Base-by-base conservation (phyloP, 192 early-diverging fungal species). In the Linnemannia exigua region DNA sequence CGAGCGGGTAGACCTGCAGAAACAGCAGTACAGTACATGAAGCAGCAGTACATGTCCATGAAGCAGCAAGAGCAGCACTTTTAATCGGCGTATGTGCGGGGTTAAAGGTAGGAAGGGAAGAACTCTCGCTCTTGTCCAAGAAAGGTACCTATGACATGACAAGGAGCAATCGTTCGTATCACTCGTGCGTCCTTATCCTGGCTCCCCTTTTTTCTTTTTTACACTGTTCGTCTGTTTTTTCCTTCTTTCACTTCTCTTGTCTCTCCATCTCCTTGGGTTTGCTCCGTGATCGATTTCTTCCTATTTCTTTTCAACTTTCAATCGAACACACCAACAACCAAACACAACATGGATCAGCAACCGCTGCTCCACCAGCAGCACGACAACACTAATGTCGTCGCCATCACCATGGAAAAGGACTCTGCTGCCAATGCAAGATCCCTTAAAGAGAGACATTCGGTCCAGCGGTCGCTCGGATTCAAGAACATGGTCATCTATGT, bases 371-470 rank as follows among this genome's bases (percentile, higher is more conserved):
- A 33, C 22, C 58, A 63, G 54, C 54, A 58, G 28, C 58, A 31
- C 28, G 31, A 63, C 58, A 3, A 31, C 58, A 63, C 25, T 12
- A 3, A 63, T 48, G 69, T 11, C 19, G 76, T 78, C n/a, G 63
- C 71, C 58, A 77, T 83, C 41, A 68, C 81, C 63, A 74, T 83
- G 46, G 81, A 83, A 37, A 83, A 83, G 76, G 81, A 83, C 36
- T 38, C 7, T 17, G 8, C 22, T 5, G 63, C 75, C 58, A 51
- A 70, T 77, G 70, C 76, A 50, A 36, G 61, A 67, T 74, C 71
- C n/a, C 71, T 25, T 22, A 46, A 67, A 7, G 25, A 77, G 36
- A 41, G 75, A 5, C 50, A 44, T 20, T 17, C 36, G 3, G 74
- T 72, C 67, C 80, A 82, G 61, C 70, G 80, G 28, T 33, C 80